Conservation (phyloP, 139 green algal genomes). For the Nannochloris sp. region DNA sequence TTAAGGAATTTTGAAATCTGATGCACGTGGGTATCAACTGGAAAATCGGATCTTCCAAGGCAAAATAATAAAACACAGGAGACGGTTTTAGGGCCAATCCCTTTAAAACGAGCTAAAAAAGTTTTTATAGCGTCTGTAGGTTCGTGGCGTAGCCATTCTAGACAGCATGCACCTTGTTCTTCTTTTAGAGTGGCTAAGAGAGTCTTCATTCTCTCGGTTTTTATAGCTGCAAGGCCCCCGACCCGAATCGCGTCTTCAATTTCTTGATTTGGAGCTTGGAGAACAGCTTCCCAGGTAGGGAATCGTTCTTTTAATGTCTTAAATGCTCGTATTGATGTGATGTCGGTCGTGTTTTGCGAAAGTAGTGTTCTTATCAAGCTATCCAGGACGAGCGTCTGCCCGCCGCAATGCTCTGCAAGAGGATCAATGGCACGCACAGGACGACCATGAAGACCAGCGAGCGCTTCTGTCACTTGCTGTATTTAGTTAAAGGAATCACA, state of each 20-base stretch:
- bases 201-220: constrained; percentile 51
- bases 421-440: neutral
- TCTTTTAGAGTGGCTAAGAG: constrained; percentile 46
- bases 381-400: neutral
- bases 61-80: constrained; percentile 67
- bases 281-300: constrained; percentile 23
- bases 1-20: constrained; percentile 37
- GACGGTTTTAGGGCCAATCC: constrained; percentile 64
- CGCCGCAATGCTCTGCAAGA: neutral
- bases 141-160: constrained; percentile 51
- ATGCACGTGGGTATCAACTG: constrained; percentile 72
- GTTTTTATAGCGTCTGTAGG: constrained; percentile 41
- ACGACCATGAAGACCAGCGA: constrained; percentile 14
- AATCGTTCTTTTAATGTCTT: constrained; percentile 35
- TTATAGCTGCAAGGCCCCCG: constrained; percentile 46
- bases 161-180: constrained; percentile 35
- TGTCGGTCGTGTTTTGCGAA: constrained; percentile 51
- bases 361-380: constrained; percentile 40
- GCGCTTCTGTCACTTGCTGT: constrained; percentile 1
- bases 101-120: constrained; percentile 48
- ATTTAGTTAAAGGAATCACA: neutral
- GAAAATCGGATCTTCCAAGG: constrained; percentile 53
- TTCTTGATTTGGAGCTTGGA: constrained; percentile 11
- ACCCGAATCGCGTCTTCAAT: constrained; percentile 24
- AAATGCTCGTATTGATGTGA: constrained; percentile 26